These are phyloP conservation scores for Solanum bulbocastanum DNA, from an alignment of 257 asterid genomes.

Conservation along the genomic window DNA sequence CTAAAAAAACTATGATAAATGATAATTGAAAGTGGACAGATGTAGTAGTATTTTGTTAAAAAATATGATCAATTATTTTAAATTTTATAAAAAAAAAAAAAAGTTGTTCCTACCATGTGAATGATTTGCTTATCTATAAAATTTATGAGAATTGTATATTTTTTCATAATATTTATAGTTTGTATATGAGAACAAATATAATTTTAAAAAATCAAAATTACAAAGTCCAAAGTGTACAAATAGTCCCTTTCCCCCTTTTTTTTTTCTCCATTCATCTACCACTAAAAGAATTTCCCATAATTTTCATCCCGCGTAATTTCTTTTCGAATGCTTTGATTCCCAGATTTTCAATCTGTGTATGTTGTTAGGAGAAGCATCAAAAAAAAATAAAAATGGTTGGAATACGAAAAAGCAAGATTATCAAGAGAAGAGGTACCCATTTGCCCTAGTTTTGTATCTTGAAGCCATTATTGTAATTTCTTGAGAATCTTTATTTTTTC, in stretches of 20 bases:
- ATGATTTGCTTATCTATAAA: no score
- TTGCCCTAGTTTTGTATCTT: neutral
- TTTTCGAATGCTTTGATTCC: neutral
- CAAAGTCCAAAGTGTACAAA: no score
- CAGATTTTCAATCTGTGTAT: neutral
- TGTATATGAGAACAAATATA: no score
- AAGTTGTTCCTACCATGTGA: no score
- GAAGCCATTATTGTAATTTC: neutral
- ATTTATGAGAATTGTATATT: no score
- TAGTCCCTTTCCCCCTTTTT: neutral
- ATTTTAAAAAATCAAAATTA: no score
- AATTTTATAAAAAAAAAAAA: no score
- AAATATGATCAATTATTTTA: no score
- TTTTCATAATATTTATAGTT: no score
- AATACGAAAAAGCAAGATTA: constrained; percentile 24
- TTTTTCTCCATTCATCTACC: neutral
- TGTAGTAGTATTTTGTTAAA: no score
- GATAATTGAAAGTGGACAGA: no score
- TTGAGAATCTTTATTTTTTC: neutral
- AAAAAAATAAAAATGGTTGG: neutral
- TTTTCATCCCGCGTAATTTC: neutral
- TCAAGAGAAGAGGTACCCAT: constrained; percentile 37
- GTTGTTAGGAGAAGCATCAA: neutral
- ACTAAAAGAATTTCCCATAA: neutral
- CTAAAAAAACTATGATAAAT: no score